These are phyloP conservation scores for Alternaria hordeiaustralica DNA, from an alignment of 2,329 filamentous ascomycete genomes.

Conservation along the genomic window DNA sequence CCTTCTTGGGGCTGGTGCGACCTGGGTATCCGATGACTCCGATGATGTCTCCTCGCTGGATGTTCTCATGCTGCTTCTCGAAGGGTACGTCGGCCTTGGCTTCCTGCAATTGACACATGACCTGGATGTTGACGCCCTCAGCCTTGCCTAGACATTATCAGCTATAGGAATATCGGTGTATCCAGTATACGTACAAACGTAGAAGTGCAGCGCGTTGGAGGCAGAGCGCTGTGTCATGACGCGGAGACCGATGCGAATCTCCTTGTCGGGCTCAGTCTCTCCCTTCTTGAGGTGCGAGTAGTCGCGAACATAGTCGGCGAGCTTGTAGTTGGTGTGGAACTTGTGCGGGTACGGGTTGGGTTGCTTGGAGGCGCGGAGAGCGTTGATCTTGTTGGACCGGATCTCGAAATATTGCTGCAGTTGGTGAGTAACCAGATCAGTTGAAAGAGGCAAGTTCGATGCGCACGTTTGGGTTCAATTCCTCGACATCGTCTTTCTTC, in stretches of 20 bases:
- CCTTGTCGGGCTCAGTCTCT: slow-evolving; percentile 76
- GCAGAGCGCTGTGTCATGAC: slow-evolving; percentile 66
- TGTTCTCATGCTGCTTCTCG: slow-evolving; percentile 84
- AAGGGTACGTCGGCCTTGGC: slow-evolving; percentile 74
- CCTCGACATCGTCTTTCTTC: slow-evolving; percentile 69
- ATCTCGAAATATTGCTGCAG: slow-evolving; percentile 92
- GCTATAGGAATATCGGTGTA: neutral
- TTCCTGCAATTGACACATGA: slow-evolving; percentile 89
- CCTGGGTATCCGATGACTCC: slow-evolving; percentile 85
- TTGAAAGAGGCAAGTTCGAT: slow-evolving; percentile 32
- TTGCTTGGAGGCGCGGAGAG: slow-evolving; percentile 73
- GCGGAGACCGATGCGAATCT: slow-evolving; percentile 79
- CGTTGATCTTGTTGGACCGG: slow-evolving; percentile 80
- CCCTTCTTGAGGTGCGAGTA: slow-evolving; percentile 86
- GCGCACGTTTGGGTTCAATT: slow-evolving; percentile 74
- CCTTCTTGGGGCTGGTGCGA: slow-evolving; percentile 85
- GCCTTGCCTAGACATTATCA: slow-evolving; percentile 59
- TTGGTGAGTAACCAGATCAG: slow-evolving; percentile 15
- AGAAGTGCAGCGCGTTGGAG: slow-evolving; percentile 38
- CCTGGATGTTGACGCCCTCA: slow-evolving; percentile 80
- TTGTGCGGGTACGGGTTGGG: slow-evolving; percentile 89
- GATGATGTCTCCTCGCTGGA: slow-evolving; percentile 91
- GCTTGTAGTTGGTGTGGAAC: slow-evolving; percentile 85
- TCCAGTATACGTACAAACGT: slow-evolving; percentile 26
- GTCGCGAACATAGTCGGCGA: slow-evolving; percentile 78